Base-by-base conservation (phyloP, 2,329 filamentous ascomycete species). In the Trichoderma arundinaceum region DNA sequence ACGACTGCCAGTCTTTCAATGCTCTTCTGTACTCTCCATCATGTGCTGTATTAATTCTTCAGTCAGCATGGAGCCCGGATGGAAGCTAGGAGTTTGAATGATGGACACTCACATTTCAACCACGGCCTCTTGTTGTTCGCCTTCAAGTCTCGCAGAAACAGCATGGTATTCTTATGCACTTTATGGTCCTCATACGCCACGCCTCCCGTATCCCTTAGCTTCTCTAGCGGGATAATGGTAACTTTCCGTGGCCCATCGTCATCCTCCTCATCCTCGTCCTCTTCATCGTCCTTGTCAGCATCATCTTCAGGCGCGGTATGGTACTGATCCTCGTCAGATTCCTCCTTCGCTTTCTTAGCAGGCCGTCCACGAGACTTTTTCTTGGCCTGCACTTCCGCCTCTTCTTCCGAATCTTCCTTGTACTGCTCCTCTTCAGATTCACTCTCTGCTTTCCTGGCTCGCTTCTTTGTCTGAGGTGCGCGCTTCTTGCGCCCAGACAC, bases 1-100 rank as follows among this genome's bases (percentile, higher is more conserved):
- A 97, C 1, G 87, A 86, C 54, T 92, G 87, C 84, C 92, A 97
- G 75, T 97, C 92, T 66, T 90, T 89, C 66, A 93, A 85, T 1
- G 92, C 87, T 63, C 88, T 84, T 66, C 93, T 86, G 75, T 91
- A 96, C 71, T 96, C 91, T 51, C 84, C 83, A 76, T 96, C 92
- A 75, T 95, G 87, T 72, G 88, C 92, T 95, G 15, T 4, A 10
- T 33, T 2, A 3, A 64, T 43, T 19, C 1, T 2, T 33, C 1
- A 32, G 28, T 57, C 39, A 33, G 54, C 6, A 7, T 13, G 6
- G 35, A 9, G n/a, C n/a, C 7, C 19, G 35, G 13, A 22, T 2
- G 19, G 17, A 32, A 4, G 22, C n/a, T 38, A 7, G 0, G 48
- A 17, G 10, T 4, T 5, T n/a, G n/a, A 10, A 13, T 17, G n/a